Base-by-base conservation (phyloP, 2,329 filamentous ascomycete genomes). In the Fusarium sp. region DNA sequence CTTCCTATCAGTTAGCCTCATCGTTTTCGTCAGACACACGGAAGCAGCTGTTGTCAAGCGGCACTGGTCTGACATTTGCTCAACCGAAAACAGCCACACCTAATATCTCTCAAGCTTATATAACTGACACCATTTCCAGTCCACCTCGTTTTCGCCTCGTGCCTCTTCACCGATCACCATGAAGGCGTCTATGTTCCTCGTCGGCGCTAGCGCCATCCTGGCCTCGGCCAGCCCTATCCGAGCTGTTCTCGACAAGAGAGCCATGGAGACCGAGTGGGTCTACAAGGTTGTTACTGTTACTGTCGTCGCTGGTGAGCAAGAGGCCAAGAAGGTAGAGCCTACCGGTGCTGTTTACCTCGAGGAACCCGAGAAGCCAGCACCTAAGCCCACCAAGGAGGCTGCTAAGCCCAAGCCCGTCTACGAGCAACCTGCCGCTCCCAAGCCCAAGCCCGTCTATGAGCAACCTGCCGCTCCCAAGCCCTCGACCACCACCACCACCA, bases 181-280 rank as follows among this genome's bases (percentile, higher is more conserved):
- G 82, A 84, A 82, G 77, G 74, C 78, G 42, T 80, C 81, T 44
- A 57, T 79, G 53, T 72, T 79, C 63, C 72, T 84, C 65, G 73
- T 75, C 63, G 74, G 76, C 65, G 75, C 79, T 61, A 74, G 79
- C 69, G 79, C 81, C 67, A 61, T 80, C 48, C 61, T 83, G 71
- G 80, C 77, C 51, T 67, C 75, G 53, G 81, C 81, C 66, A 70
- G 72, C 45, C 82, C 81, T 50, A 65, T 70, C 36, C 49, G 62
- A 39, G 63, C 64, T 60, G 59, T 50, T 55, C 70, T 82, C 32
- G 62, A 75, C 53, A 76, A 77, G 68, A 76, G 81, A 47, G 75
- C 63, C 42, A 62, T 78, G 57, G 66, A 77, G 57, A 80, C 76
- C 27, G 66, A 79, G 4, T 70, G 72, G 68, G 78, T 81, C 36